phyloP scores from a whole-genome alignment of 2,329 filamentous ascomycete genomes.

The Neocatenulostroma microsporum region DNA sequence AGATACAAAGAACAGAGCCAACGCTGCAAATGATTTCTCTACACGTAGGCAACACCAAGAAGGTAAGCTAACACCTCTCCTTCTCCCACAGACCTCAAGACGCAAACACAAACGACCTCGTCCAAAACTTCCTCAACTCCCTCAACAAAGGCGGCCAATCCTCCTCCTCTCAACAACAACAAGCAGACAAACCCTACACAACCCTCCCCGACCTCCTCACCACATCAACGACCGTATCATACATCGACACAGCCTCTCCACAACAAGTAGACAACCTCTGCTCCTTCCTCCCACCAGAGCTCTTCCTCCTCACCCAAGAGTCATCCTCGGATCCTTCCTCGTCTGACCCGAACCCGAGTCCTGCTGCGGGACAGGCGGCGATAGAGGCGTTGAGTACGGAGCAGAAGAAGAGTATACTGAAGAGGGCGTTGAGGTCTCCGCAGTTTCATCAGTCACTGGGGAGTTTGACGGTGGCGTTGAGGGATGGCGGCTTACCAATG shows the following conservation, averaged over 20 bases:
- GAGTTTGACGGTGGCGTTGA: constrained; percentile 76
- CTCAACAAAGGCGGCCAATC: constrained; percentile 47
- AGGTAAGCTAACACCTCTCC: constrained; percentile 16
- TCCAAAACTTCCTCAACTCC: constrained; percentile 83
- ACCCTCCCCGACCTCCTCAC: constrained; percentile 79
- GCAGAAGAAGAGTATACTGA: constrained; percentile 74
- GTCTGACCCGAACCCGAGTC: constrained; percentile 54
- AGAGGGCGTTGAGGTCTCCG: constrained; percentile 75
- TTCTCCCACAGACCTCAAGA: constrained; percentile 52
- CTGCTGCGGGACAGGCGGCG: constrained; percentile 61
- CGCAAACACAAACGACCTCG: constrained; percentile 66
- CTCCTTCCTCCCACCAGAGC: constrained; percentile 65
- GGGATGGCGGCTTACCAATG: constrained; percentile 83
- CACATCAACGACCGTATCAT: constrained; percentile 66
- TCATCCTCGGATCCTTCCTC: constrained; percentile 48
- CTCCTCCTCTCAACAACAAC: constrained; percentile 27
- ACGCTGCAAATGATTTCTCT: too few species aligned
- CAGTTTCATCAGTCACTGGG: constrained; percentile 83
- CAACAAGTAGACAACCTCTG: constrained; percentile 66
- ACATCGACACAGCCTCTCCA: constrained; percentile 59
- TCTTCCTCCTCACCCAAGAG: constrained; percentile 69
- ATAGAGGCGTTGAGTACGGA: constrained; percentile 62
- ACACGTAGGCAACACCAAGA: too few species aligned
- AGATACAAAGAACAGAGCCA: too few species aligned
- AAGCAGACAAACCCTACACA: constrained; percentile 63